Conservation (phyloP, 768 basidiomycete genomes). For the Pluteus cervinus region DNA sequence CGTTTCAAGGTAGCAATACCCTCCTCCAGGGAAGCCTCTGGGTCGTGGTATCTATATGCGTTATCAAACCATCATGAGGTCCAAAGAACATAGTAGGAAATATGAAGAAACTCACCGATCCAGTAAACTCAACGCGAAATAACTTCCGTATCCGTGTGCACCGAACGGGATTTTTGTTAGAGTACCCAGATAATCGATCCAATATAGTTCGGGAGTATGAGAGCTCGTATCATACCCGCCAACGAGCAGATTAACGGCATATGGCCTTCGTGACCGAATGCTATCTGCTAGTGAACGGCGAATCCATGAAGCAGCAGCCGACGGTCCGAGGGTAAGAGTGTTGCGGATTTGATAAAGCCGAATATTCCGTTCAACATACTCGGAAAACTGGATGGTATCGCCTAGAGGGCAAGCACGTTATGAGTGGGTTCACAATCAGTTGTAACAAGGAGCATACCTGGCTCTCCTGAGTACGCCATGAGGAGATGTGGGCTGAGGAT, state of each 20-base stretch:
- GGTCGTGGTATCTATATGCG: slow-evolving; percentile 75
- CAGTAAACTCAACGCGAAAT: slow-evolving; percentile 87
- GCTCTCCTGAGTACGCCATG: slow-evolving; percentile 94
- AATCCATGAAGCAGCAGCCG: slow-evolving; percentile 93
- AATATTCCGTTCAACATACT: slow-evolving; percentile 93
- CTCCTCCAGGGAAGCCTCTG: slow-evolving; percentile 78
- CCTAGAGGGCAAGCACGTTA: slow-evolving; percentile 37
- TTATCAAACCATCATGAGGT: slow-evolving; percentile 1
- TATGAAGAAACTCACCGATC: slow-evolving; percentile 58
- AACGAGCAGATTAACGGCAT: slow-evolving; percentile 87
- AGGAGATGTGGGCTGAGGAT: slow-evolving; percentile 83
- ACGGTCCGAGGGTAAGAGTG: slow-evolving; percentile 81
- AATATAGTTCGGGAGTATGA: slow-evolving; percentile 75
- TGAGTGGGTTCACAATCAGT: slow-evolving; percentile 1
- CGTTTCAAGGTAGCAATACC: slow-evolving; percentile 79
- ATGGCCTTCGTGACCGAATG: slow-evolving; percentile 81
- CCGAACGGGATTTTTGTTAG: slow-evolving; percentile 85
- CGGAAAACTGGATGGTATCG: slow-evolving; percentile 94
- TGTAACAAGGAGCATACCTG: slow-evolving; percentile 44
- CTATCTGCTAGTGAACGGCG: slow-evolving; percentile 86
- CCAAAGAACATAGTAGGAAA: slow-evolving; percentile 1
- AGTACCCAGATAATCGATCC: slow-evolving; percentile 96
- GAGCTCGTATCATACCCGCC: slow-evolving; percentile 87
- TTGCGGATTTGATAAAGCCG: slow-evolving; percentile 95
- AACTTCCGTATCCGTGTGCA: slow-evolving; percentile 92